These are phyloP conservation scores for Leccinum uliginosum DNA, from an alignment of 768 basidiomycete species.

Conservation along the genomic window DNA sequence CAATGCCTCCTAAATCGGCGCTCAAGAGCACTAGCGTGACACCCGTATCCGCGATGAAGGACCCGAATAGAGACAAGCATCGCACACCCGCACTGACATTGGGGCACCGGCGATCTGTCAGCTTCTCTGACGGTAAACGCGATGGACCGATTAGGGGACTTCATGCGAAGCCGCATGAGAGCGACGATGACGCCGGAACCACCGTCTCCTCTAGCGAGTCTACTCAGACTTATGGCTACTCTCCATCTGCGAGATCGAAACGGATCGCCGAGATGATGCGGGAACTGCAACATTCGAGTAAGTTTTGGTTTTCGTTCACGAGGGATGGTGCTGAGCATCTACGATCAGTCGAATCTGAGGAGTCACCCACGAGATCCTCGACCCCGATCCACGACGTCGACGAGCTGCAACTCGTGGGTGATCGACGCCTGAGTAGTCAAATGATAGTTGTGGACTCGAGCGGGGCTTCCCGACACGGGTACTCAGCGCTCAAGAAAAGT, in stretches of 20 bases:
- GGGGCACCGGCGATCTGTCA: constrained; percentile 77
- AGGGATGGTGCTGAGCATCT: constrained; percentile 1
- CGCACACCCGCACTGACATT: constrained; percentile 51
- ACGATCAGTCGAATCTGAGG: constrained; percentile 33
- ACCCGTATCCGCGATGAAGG: constrained; percentile 56
- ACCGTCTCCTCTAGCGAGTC: constrained; percentile 17
- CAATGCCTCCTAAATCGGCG: constrained; percentile 37
- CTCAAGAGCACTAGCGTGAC: constrained; percentile 46
- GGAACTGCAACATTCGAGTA: constrained; percentile 66
- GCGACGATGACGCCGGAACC: constrained; percentile 33
- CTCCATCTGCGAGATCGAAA: constrained; percentile 68
- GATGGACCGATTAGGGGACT: constrained; percentile 84
- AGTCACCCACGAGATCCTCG: constrained; percentile 55
- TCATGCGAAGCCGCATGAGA: constrained; percentile 33
- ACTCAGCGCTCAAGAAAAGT: constrained; percentile 43
- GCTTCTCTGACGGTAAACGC: constrained; percentile 92
- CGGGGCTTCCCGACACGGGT: constrained; percentile 35
- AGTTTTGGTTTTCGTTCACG: constrained; percentile 31
- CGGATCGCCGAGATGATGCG: constrained; percentile 80
- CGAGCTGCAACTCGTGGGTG: constrained; percentile 43
- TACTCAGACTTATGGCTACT: constrained; percentile 27
- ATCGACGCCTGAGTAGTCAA: constrained; percentile 37
- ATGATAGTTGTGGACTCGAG: constrained; percentile 20
- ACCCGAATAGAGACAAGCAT: constrained; percentile 42
- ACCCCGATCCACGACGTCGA: constrained; percentile 43